Percentiles rank a stretch among this genome's conserved stretches.
Evolutionary conservation across 2,329 filamentous ascomycete genomes (phyloP).

Genomic region (Botrytis fragariae): DNA sequence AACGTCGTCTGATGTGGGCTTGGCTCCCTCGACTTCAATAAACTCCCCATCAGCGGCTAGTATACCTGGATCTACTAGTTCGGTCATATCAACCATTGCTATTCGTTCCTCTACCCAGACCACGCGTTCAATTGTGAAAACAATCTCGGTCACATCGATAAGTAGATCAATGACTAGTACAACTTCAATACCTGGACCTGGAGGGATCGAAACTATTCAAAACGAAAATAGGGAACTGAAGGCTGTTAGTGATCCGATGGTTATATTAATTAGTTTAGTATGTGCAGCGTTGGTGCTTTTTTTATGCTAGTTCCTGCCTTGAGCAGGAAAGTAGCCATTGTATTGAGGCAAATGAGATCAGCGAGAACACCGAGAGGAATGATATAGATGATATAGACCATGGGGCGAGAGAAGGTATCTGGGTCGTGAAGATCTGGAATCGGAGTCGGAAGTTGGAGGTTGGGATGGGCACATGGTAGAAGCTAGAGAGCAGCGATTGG

Average conservation of each 20-base stretch:
- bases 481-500: not conserved
- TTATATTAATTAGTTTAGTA: conserved; percentile 22
- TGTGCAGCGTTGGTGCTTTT: conserved; percentile 25
- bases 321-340: conserved; percentile 3
- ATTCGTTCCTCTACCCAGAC: not conserved
- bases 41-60: not conserved
- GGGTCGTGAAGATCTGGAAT: not conserved
- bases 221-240: not conserved
- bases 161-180: not conserved
- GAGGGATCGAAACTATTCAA: not conserved
- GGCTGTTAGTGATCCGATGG: conserved; percentile 16
- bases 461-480: not conserved
- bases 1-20: not conserved
- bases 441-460: not conserved
- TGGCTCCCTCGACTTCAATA: not conserved
- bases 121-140: not conserved
- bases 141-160: not conserved
- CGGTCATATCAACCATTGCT: not conserved
- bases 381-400: conserved; percentile 8
- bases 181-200: not conserved
- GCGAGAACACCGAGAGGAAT: conserved; percentile 2
- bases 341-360: conserved; percentile 1
- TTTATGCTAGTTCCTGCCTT: conserved; percentile 28
- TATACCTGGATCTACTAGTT: not conserved
- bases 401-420: rapidly evolving